phyloP scores from a whole-genome alignment of 1,284 basidiomycete species.

The Austroboletus rostrupii region DNA sequence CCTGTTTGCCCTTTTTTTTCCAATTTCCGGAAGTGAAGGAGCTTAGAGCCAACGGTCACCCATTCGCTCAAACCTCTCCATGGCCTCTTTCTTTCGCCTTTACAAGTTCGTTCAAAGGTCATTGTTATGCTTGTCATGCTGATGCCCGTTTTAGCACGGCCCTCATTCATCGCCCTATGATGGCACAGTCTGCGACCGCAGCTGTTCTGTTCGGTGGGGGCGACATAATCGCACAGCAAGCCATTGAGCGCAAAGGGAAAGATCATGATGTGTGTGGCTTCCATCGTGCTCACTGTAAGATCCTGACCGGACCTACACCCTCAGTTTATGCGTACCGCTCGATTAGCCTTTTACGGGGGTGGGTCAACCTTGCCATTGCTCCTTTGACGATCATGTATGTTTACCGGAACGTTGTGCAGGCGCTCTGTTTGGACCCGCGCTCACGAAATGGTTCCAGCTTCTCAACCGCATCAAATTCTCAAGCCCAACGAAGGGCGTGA shows the following conservation, averaged over 20 bases:
- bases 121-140: neutral
- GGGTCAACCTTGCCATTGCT: conserved; percentile 8
- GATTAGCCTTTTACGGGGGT: conserved; percentile 76
- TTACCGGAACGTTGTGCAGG: conserved; percentile 36
- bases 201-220: conserved; percentile 70
- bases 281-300: neutral
- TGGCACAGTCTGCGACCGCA: conserved; percentile 63
- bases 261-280: conserved; percentile 61
- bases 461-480: conserved; percentile 62
- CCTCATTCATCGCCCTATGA: conserved; percentile 61
- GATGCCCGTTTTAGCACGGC: conserved; percentile 41
- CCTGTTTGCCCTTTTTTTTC: too few relatives aligned
- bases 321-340: conserved; percentile 66
- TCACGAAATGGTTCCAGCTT: conserved; percentile 70
- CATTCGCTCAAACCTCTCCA: neutral
- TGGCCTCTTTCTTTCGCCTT: conserved; percentile 29
- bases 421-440: conserved; percentile 63
- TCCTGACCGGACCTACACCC: neutral
- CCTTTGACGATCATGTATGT: conserved; percentile 2
- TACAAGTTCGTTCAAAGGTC: conserved; percentile 27
- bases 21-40: neutral
- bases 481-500: conserved; percentile 50
- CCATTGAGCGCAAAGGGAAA: conserved; percentile 62
- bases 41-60: neutral
- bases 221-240: conserved; percentile 83